Percentiles rank a stretch among this genome's conserved stretches.
phyloP scores from a whole-genome alignment of 306 rosid genomes.

The Spatholobus suberectus region DNA sequence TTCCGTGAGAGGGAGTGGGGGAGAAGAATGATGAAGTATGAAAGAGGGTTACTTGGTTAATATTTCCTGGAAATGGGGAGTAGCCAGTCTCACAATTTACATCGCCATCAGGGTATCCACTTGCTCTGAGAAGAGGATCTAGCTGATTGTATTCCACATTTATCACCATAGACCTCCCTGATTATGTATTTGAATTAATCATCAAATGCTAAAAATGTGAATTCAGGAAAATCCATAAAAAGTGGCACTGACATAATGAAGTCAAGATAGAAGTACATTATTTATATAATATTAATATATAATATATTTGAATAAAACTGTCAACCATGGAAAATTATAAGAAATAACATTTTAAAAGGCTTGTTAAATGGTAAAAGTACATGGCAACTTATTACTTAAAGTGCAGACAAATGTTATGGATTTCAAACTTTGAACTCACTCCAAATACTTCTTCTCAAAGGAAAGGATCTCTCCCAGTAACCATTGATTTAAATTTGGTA shows the following conservation, averaged over 20 bases:
- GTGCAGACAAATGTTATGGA: background rate
- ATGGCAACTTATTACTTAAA: background rate
- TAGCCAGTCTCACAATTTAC: conserved; percentile 85
- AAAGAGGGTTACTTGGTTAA: conserved; percentile 81
- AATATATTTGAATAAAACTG: conserved; percentile 2
- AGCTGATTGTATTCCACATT: conserved; percentile 99
- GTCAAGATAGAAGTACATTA: conserved; percentile 19
- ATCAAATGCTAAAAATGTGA: conserved; percentile 26
- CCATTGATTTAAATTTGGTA: conserved; percentile 17
- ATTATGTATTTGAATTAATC: conserved; percentile 25
- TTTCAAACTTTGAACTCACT: conserved; percentile 22
- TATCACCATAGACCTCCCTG: conserved; percentile 95
- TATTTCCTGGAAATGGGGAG: conserved; percentile 97
- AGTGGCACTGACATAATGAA: conserved; percentile 27
- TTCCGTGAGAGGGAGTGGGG: background rate
- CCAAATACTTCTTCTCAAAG: background rate
- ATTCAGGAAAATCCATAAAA: background rate
- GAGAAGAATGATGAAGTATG: conserved; percentile 27
- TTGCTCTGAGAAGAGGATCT: conserved; percentile 97
- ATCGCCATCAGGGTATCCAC: conserved; percentile 90
- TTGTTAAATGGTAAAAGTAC: conserved; percentile 3
- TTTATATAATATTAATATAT: conserved; percentile 12
- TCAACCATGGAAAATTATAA: conserved; percentile 1
- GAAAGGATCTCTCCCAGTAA: conserved; percentile 6
- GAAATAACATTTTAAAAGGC: conserved; percentile 1